A percentile compares a stretch with the other conserved stretches of the same genome.
Evolutionary conservation across 2,329 filamentous ascomycete species (phyloP).

Genomic region (Cytospora chrysosperma): DNA sequence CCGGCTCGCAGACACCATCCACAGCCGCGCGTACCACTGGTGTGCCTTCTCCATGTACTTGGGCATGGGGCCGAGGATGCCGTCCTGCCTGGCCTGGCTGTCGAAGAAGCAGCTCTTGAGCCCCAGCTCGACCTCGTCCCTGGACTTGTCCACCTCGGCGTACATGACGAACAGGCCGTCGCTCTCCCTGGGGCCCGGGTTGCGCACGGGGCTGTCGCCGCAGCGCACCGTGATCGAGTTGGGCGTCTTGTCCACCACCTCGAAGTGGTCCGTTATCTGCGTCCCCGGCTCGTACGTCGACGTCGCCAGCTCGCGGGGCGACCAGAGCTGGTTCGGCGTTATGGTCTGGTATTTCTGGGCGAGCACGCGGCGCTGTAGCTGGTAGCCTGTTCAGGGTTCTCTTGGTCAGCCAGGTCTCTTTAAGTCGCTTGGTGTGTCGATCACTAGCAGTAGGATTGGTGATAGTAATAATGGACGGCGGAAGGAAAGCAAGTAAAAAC

Average conservation of each 20-base stretch:
- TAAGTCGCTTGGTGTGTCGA: too few relatives aligned
- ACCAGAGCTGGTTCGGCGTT: constrained; percentile 63
- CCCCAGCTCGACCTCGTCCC: constrained; percentile 60
- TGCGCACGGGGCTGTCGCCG: constrained; percentile 60
- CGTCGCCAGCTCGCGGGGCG: constrained; percentile 50
- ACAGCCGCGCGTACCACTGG: constrained; percentile 42
- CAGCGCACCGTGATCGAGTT: constrained; percentile 62
- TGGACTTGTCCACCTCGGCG: constrained; percentile 57
- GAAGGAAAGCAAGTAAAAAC: not conserved
- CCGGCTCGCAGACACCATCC: constrained; percentile 40
- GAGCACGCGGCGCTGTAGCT: constrained; percentile 57
- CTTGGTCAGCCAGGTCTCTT: too few relatives aligned
- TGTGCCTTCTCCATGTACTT: constrained; percentile 37
- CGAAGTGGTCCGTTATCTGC: constrained; percentile 68
- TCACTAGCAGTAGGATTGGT: too few relatives aligned
- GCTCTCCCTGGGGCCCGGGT: constrained; percentile 52
- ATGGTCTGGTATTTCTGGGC: constrained; percentile 59
- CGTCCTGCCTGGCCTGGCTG: constrained; percentile 38
- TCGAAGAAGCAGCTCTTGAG: constrained; percentile 64
- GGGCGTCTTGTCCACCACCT: constrained; percentile 64
- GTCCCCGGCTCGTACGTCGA: constrained; percentile 63
- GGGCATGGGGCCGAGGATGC: constrained; percentile 36
- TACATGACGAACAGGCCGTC: constrained; percentile 68
- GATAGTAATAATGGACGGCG: too few relatives aligned
- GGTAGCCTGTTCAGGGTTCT: constrained; percentile 56